Evolutionary conservation across 2,329 filamentous ascomycete species (phyloP).

Genomic region (Cercospora zeina): DNA sequence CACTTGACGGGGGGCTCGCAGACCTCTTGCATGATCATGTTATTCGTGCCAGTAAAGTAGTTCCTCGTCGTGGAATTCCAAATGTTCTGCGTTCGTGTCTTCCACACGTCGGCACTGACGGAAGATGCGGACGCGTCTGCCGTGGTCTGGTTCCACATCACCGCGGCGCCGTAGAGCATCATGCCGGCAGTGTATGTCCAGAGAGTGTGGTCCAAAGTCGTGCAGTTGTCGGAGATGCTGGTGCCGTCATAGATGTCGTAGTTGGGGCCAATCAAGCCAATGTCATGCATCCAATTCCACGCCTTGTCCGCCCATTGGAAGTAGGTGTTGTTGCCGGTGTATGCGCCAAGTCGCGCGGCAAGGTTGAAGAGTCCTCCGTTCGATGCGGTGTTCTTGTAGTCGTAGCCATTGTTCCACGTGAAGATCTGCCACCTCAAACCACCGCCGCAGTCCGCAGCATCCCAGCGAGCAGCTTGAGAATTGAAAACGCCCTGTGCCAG

Average conservation of each 20-base stretch:
- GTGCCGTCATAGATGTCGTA: conserved; percentile 52
- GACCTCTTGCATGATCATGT: conserved; percentile 49
- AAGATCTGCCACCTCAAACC: conserved; percentile 46
- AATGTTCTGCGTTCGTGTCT: conserved; percentile 29
- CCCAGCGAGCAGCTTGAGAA: conserved; percentile 43
- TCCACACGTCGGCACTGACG: conserved; percentile 27
- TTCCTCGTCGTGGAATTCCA: conserved; percentile 37
- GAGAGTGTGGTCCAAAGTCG: conserved; percentile 48
- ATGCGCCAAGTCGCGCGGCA: conserved; percentile 45
- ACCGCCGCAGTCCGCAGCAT: conserved; percentile 42
- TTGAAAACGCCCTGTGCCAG: conserved; percentile 49
- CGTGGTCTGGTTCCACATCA: conserved; percentile 41
- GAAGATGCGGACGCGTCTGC: conserved; percentile 10
- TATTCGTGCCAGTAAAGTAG: conserved; percentile 43
- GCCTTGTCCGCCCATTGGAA: conserved; percentile 60
- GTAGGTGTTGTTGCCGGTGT: conserved; percentile 56
- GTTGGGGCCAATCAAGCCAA: conserved; percentile 59
- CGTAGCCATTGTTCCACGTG: conserved; percentile 52
- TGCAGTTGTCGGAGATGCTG: conserved; percentile 50
- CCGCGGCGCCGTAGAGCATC: conserved; percentile 47
- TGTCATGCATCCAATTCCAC: conserved; percentile 43
- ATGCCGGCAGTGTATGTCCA: conserved; percentile 51
- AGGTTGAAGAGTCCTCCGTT: conserved; percentile 56
- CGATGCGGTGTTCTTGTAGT: conserved; percentile 60
- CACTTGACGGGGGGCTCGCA: conserved; percentile 47